Percentiles rank a stretch among this genome's conserved stretches.
These are phyloP conservation scores for Halophytophthora batemanensis DNA, from an alignment of 352 stramenopile species.

Conservation along the genomic window DNA sequence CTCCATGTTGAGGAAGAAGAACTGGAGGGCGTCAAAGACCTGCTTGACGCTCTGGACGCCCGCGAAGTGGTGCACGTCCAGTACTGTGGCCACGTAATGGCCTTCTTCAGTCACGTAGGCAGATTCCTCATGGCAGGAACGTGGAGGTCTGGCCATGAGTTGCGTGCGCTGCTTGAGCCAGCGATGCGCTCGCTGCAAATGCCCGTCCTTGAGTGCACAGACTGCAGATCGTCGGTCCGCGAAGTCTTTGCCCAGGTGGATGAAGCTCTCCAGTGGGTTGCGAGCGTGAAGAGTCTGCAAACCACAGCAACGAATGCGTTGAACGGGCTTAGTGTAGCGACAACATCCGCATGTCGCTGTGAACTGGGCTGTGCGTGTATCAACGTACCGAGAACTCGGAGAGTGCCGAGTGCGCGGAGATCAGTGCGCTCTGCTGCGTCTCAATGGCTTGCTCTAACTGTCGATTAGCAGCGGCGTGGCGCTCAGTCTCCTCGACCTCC, in stretches of 20 bases:
- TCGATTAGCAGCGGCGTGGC: conserved; percentile 18
- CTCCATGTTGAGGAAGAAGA: conserved; percentile 46
- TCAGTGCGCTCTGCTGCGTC: conserved; percentile 20
- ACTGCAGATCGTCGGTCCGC: conserved; percentile 21
- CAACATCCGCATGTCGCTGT: neutral
- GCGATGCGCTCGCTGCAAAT: conserved; percentile 24
- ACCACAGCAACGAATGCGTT: neutral
- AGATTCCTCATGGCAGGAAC: conserved; percentile 30
- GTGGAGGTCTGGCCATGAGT: conserved; percentile 21
- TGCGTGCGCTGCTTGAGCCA: conserved; percentile 30
- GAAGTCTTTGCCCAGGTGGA: conserved; percentile 19
- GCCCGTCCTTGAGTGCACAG: conserved; percentile 25
- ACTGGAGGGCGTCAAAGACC: conserved; percentile 39
- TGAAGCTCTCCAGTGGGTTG: conserved; percentile 25
- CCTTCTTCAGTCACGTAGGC: conserved; percentile 31
- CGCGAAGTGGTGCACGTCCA: conserved; percentile 47
- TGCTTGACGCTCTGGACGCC: conserved; percentile 26
- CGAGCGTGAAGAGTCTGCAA: conserved; percentile 19
- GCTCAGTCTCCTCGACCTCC: conserved; percentile 21
- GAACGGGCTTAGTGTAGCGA: too few relatives aligned
- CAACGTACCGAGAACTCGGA: conserved; percentile 31
- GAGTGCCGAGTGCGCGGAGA: conserved; percentile 19
- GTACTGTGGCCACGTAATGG: conserved; percentile 29
- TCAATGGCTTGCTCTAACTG: conserved; percentile 20
- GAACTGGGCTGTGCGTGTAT: neutral